Base-by-base conservation (phyloP, 2,329 filamentous ascomycete species). In the Botryosphaeria dothidea region DNA sequence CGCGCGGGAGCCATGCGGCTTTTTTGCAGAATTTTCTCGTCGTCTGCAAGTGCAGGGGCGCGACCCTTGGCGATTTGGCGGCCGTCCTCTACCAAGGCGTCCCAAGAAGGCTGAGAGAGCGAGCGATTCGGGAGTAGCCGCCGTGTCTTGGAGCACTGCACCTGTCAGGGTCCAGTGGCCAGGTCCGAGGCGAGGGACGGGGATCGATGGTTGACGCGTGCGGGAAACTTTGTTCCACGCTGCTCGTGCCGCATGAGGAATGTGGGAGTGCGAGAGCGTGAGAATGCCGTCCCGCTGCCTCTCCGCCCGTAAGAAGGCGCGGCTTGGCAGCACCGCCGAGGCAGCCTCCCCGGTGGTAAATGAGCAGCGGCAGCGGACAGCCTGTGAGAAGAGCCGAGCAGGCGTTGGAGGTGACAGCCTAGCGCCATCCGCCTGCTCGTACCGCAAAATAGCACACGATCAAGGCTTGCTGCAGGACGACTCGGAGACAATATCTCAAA, bases 1-100 rank as follows among this genome's bases (percentile, higher is more conserved):
- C 23, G 27, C n/a, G 56, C 56, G 56, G 56, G 27, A 46, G 56
- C n/a, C 36, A 41, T 52, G 56, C 27, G 56, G 56, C 56, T 34
- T 46, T 60, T 57, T 43, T 54, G 38, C 38, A 29, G 41, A 34
- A 34, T 46, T 60, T 46, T 60, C 41, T 23, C 11, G 38, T 31
- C 27, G 25, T 19, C 54, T 41, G 54, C 36, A 41, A 34, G 31
- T 17, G 52, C 52, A 56, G 21, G 52, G 27, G 21, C 52, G 52
- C 29, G 17, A 2, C 31, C 17, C 52, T 57, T 57, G 52, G 52
- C 52, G 51, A 38, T 6, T 11, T 2, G 38, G 38, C 38, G 17
- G 15, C n/a, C 7, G 19, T 21, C 19, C 45, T 11, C 23, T 4
- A 34, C 17, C 27, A 13, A 15, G 34, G 25, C 25, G 11, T 2